Base-by-base conservation (phyloP, 495 filamentous ascomycete genomes). In the Pseudomonodictys pantanalensis region DNA sequence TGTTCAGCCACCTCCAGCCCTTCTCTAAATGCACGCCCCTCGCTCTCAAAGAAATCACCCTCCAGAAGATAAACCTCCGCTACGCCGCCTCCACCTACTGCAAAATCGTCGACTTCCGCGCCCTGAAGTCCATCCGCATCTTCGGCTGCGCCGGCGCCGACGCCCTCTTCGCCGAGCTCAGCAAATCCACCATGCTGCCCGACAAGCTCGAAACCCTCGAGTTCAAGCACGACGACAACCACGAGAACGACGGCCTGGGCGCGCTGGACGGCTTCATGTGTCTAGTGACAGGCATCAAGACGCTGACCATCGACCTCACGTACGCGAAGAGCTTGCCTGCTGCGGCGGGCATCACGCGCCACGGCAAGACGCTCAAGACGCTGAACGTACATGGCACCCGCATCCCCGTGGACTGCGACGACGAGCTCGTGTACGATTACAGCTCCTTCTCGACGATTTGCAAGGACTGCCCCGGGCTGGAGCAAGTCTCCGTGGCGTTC, bases 231-330 rank as follows among this genome's bases (percentile, higher is more conserved):
- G 65, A 70, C 23, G 73, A 75, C 44, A 74, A 75, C 49, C 15
- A 42, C 2, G 73, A 75, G 52, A 66, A 72, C 39, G 72, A 75
- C 42, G 70, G 61, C 0, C 46, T 75, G 49, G 60, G 56, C 18
- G 72, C 72, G 18, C 50, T 75, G 26, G 72, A 75, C 39, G 72
- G 70, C 18, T 72, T 75, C 52, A 45, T 75, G n/a, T 68, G 63
- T 32, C 57, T 74, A 17, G 69, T 74, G 7, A 60, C 69, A 32
- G 73, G 73, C n/a, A 59, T 75, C 46, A 58, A 61, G 43, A 41
- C 60, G 1, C 62, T 75, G 15, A 69, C 63, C 0, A 56, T 75
- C 29, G 72, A 75, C 38, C 15, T 75, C 1, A 53, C 60, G 11
- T 43, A 56, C 17, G 66, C 64, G 12, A 72, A 72, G 52, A 50